Conservation (phyloP, 2,329 filamentous ascomycete genomes). For the Nemania abortiva region DNA sequence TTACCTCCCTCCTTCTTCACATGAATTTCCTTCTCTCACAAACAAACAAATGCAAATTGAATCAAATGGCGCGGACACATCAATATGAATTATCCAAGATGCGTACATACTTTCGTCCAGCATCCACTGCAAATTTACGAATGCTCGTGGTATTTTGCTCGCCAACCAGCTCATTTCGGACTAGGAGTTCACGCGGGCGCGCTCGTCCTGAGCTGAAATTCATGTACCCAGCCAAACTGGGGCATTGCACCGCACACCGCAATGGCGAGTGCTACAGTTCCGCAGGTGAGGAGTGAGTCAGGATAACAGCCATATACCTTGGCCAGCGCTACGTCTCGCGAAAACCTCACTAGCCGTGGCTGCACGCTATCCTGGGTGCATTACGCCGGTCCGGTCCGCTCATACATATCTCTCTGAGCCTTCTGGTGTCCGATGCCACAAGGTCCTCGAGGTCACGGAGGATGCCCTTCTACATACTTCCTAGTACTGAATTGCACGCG, state of each 20-base stretch:
- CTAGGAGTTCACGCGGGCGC: constrained; percentile 4
- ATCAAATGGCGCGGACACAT: neutral
- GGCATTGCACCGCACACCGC: constrained; percentile 30
- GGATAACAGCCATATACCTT: neutral
- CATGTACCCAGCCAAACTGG: constrained; percentile 6
- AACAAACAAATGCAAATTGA: neutral
- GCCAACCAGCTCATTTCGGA: constrained; percentile 6
- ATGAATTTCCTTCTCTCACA: neutral
- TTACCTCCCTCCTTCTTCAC: neutral
- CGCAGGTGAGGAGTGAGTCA: neutral
- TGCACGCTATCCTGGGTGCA: neutral
- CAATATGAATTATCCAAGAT: neutral
- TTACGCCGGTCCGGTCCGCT: constrained; percentile 15
- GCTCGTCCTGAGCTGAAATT: constrained; percentile 27
- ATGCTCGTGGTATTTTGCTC: constrained; percentile 2
- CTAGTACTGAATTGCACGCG: neutral
- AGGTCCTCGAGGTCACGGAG: neutral
- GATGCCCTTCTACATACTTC: neutral
- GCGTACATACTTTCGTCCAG: neutral
- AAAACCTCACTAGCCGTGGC: neutral
- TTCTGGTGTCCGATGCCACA: neutral
- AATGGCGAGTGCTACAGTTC: neutral
- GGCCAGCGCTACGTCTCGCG: neutral
- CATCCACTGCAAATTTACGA: neutral
- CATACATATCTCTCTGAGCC: neutral